Base-by-base conservation (phyloP, 176 grass and related monocot species). In the Phoenix dactylifera region DNA sequence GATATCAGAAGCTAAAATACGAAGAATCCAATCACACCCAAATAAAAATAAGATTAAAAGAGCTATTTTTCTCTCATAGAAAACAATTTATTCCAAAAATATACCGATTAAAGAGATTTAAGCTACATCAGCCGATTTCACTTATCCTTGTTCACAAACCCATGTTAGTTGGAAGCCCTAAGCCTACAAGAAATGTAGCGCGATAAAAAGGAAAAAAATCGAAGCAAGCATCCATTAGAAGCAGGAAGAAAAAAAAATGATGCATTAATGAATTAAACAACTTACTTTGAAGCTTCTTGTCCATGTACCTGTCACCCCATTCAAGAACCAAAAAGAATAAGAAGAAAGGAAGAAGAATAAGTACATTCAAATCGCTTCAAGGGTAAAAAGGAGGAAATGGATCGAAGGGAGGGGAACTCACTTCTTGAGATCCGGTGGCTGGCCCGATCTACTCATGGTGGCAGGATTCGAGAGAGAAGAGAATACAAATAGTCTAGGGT, bases 261-360 rank as follows among this genome's bases (percentile, higher is more conserved):
- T 60, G 55, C 24, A 32, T 3, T 16, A 60, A 7, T 30, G 35
- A 39, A 65, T 22, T 52, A 73, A 51, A 3, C 3, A 22, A 81
- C 86, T 87, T 74, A 95, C 86, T 90, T 73, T 95, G 90, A 7
- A 95, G 80, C 74, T 82, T 84, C 83, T 95, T 95, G 86, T 95
- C 86, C 90, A 87, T 90, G 86, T 95, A 95, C 83, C 86, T 95
- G 60, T 18, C 22, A 66, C 19, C 7, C 28, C 54, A 32, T 18
- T 58, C 35, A 65, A 55, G 53, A 16, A 26, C 55, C n/a, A 48
- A 61, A 24, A 59, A 5, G 22, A 76, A 72, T 12, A 14, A 44
- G 35, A 44, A 44, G 35, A 55, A 70, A 63, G 6, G 52, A 60
- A 69, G 60, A 29, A 54, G 0, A 70, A 16, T 4, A 68, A 60